Evolutionary conservation across 2,329 filamentous ascomycete species (phyloP), one percentile per base, ranked within the genome.

Genomic region (Diaporthe longicolla): DNA sequence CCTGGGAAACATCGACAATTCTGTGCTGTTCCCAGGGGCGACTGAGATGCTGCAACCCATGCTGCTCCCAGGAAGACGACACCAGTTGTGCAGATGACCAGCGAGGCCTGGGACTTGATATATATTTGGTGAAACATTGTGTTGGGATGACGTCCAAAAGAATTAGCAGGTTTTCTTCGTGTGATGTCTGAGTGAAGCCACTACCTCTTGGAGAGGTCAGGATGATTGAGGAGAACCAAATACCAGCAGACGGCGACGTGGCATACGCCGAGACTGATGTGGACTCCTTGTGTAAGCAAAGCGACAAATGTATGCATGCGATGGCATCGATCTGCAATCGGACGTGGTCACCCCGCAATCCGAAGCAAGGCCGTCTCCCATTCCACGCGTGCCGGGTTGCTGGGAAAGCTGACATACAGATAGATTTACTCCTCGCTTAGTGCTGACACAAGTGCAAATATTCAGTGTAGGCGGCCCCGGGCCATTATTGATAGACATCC

Each of bases 1-100:
- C 84, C 85, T 1, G 89, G 88, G 45, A 87, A 84, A 79, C 85
- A 89, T 24, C 84, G 83, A 79, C 87, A 89, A 17, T 24, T 40
- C 29, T 19, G 43, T 9, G 40, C 11, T 63, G 2, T 1, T 15
- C n/a, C 40, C 37, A 40, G 37, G 19, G 24, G 19, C 0, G 37
- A 9, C 32, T 72, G 63, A 40, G 35, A 58, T 7, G 8, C 32
- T 35, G 59, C 35, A 37, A 32, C 29, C 61, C 71, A 72, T 29
- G 59, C 58, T 26, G 58, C 70, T 19, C 37, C 35, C 7, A 72
- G 26, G 7, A 72, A 48, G 24, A 59, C 48, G 19, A 54, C 21
- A 5, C 55, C 10, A 10, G 70, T 40, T 1, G 58, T 72, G 26
- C 9, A 66, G 21, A 8, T 61, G 35, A 55, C 58, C 48, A 66